Evolutionary conservation across 2,329 filamentous ascomycete genomes (phyloP).

Genomic region (Decorospora gaudefroyi): DNA sequence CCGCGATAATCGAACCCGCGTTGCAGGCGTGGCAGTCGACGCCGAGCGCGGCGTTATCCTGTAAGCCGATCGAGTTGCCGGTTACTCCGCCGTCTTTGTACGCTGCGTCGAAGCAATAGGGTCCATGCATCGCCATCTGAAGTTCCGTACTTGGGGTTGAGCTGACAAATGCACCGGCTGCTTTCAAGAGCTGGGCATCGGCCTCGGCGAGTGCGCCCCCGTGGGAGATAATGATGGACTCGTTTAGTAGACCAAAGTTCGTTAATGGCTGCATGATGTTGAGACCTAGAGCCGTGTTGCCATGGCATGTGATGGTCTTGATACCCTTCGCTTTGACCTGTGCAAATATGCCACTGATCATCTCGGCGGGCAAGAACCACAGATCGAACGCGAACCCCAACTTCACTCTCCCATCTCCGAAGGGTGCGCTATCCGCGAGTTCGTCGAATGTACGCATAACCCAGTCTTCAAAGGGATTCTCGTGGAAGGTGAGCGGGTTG

Average conservation of each 20-base stretch:
- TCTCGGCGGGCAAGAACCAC: constrained; percentile 48
- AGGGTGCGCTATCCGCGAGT: constrained; percentile 39
- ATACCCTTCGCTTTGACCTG: constrained; percentile 45
- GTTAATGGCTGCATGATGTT: constrained; percentile 32
- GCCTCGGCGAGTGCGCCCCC: constrained; percentile 39
- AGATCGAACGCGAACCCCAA: constrained; percentile 54
- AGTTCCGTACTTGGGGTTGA: constrained; percentile 58
- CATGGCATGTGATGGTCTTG: constrained; percentile 52
- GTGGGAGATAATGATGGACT: constrained; percentile 53
- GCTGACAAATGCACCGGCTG: constrained; percentile 48
- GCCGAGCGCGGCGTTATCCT: constrained; percentile 55
- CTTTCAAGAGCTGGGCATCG: constrained; percentile 46
- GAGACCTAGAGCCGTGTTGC: constrained; percentile 18
- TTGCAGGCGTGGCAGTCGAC: constrained; percentile 61
- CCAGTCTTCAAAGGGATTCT: constrained; percentile 54
- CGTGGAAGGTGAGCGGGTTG: constrained; percentile 54
- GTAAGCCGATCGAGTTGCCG: constrained; percentile 25
- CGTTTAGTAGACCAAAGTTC: constrained; percentile 48
- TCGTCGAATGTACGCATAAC: constrained; percentile 46
- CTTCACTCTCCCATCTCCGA: constrained; percentile 42
- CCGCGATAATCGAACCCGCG: constrained; percentile 51
- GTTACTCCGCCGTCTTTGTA: constrained; percentile 19
- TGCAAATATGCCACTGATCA: constrained; percentile 47
- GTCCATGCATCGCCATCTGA: constrained; percentile 53
- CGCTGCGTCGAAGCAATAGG: constrained; percentile 45